Base-by-base conservation (phyloP, 192 early-diverging fungal species). In the Coemansia reversa region DNA sequence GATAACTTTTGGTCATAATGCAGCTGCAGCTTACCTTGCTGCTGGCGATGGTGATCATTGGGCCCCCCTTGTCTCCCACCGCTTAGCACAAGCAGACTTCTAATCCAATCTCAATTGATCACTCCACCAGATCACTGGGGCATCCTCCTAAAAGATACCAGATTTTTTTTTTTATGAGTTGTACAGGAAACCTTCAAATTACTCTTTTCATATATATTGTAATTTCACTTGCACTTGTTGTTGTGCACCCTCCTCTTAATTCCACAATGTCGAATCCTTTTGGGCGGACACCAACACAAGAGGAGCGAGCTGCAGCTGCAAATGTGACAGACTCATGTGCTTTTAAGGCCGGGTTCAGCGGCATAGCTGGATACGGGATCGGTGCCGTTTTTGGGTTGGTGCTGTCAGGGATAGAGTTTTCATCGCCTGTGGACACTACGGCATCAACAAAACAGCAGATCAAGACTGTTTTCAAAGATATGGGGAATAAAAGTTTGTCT, bases 351-450 rank as follows among this genome's bases (percentile, higher is more conserved):
- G 88, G 65, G 11, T 84, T 89, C 57, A 85, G 87, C 75, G 89
- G 89, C 67, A 82, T 84, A 42, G 83, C 84, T 56, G 92, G 95
- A 60, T 96, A 94, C 75, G 94, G 84, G 23, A 80, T 97, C 63
- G 97, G 95, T 51, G 88, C 86, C 30, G 79, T 93, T 3, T 95
- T 99, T 60, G 95, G 97, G 32, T 70, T 96, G 55, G 91, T 99
- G 62, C 92, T 99, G 86, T 90, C 91, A 14, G 89, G 88, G 6
- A 92, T 94, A 62, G 94, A 96, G 83, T 93, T 87, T 75, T 85
- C 89, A 39, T 86, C 87, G 28, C 90, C 91, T 18, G 87, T 86
- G 16, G 73, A 89, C 69, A 86, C 87, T 18, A 83, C 80, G 12
- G 83, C 88, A 56, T 63, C 76, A 49, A 94, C 92, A 12, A 88